Percentiles rank a stretch among this genome's conserved stretches.
phyloP scores from a whole-genome alignment of 148 eudicot species.

The Heliosperma pusillum region DNA sequence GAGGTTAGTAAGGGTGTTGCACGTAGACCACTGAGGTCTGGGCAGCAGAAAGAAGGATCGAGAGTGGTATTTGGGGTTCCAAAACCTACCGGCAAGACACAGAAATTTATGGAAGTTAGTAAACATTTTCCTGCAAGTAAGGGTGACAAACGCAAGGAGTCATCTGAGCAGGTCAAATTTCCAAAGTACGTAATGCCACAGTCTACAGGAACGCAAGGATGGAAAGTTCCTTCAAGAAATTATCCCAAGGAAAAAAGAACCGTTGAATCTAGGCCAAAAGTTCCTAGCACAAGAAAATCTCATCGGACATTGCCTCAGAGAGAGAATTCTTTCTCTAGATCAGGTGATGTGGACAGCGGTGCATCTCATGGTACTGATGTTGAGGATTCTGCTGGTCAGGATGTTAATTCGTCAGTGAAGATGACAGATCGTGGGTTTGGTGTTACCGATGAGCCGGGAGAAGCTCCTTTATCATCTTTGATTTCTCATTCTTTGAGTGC shows the following conservation, averaged over 20 bases:
- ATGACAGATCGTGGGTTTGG: constrained; percentile 36
- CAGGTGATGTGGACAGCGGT: constrained; percentile 21
- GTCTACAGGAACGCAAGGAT: constrained; percentile 54
- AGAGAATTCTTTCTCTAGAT: constrained; percentile 33
- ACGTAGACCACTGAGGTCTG: constrained; percentile 57
- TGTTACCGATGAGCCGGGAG: constrained; percentile 36
- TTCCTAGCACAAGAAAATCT: constrained; percentile 49
- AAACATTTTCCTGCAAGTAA: constrained; percentile 67
- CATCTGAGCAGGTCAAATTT: constrained; percentile 45
- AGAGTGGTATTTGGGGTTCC: constrained; percentile 85
- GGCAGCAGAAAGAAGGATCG: constrained; percentile 67
- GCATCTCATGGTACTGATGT: constrained; percentile 22
- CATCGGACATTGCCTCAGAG: constrained; percentile 47
- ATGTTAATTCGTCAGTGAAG: constrained; percentile 40
- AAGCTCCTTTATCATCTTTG: constrained; percentile 60
- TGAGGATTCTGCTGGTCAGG: constrained; percentile 42
- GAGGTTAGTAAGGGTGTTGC: constrained; percentile 44
- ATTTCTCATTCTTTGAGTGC: constrained; percentile 34
- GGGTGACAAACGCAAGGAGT: constrained; percentile 40
- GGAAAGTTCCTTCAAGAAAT: constrained; percentile 43
- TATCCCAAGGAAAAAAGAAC: constrained; percentile 60
- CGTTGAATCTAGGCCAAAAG: constrained; percentile 42
- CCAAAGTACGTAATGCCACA: constrained; percentile 55
- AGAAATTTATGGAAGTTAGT: constrained; percentile 93
- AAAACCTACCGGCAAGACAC: constrained; percentile 80